Evolutionary conservation across 192 early-diverging fungal genomes (phyloP).

Genomic region (Diversispora epigaea): DNA sequence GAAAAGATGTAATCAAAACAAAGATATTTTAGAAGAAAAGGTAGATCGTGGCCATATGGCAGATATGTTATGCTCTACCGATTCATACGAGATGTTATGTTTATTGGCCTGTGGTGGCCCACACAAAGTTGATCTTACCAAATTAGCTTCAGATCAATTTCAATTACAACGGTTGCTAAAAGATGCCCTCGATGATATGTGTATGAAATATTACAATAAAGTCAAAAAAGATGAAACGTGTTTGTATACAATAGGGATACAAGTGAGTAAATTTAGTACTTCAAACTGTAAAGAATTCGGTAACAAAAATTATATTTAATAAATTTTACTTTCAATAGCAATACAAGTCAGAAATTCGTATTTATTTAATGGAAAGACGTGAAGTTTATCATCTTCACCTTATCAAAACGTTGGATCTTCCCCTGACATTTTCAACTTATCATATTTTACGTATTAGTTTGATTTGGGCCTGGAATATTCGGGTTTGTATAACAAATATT

Average conservation of each 20-base stretch:
- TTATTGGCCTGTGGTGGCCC: constrained; percentile 33
- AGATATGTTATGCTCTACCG: constrained; percentile 19
- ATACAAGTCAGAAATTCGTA: constrained; percentile 18
- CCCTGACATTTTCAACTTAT: constrained; percentile 11
- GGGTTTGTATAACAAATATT: constrained; percentile 13
- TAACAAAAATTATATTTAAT: constrained; percentile 14
- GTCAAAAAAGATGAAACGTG: neutral
- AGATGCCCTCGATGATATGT: constrained; percentile 6
- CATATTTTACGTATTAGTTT: constrained; percentile 19
- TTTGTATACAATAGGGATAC: constrained; percentile 30
- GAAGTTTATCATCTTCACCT: constrained; percentile 10
- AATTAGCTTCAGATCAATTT: constrained; percentile 15
- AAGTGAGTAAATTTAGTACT: constrained; percentile 25
- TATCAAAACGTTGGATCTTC: constrained; percentile 11
- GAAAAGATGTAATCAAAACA: constrained; percentile 23
- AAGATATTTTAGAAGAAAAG: constrained; percentile 28
- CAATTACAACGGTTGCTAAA: neutral
- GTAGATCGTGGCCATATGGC: constrained; percentile 28
- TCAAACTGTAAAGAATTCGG: constrained; percentile 7
- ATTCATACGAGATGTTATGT: constrained; percentile 25
- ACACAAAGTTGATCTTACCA: constrained; percentile 6
- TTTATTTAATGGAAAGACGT: constrained; percentile 23
- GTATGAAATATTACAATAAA: constrained; percentile 10
- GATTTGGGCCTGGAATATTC: constrained; percentile 23
- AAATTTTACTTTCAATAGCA: constrained; percentile 18